Base-by-base conservation (phyloP, 2,329 filamentous ascomycete species). In the Nigrospora sphaerica region DNA sequence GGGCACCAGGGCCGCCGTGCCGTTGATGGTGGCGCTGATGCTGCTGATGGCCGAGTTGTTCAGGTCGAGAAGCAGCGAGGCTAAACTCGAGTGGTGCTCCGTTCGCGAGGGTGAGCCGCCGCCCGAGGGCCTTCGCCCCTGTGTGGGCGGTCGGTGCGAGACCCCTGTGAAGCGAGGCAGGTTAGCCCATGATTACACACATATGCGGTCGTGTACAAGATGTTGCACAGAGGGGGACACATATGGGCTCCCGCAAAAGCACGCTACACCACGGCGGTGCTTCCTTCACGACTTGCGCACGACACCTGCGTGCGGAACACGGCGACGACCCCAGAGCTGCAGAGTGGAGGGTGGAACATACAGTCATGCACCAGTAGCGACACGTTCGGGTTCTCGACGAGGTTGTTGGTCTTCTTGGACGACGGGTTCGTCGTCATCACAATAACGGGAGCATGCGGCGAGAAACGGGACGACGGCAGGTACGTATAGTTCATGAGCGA, bases 401-500 rank as follows among this genome's bases (percentile, higher is more conserved):
- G 81, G 64, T 96, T 95, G 57, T 82, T 78, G 31, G 83, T 89
- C 70, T 92, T 93, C 56, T 83, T 85, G 33, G 85, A 88, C 47
- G 81, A 79, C 1, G 84, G 81, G 56, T 89, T 89, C 39, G 86
- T 95, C 46, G 93, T 97, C 86, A 92, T 91, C 74, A 97, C 86
- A 62, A 97, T 95, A 53, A 90, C 86, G n/a, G 89, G 85, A n/a
- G 72, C 68, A 66, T 82, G 85, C 35, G 82, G 83, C 14, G 86
- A 88, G 23, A 28, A 28, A 2, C 7, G 23, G 23, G 23, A 28
- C 6, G 77, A 82, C 35, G 90, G 86, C 18, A 98, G 85, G 70
- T 96, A 97, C 61, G 93, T 97, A 73, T 97, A 97, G 74, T 95
- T 96, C 93, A 98, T 98, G 54, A 98, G 81, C 34, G 90, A 95